Conservation (phyloP, 179 eudicot species). For the Beta macrorhiza region DNA sequence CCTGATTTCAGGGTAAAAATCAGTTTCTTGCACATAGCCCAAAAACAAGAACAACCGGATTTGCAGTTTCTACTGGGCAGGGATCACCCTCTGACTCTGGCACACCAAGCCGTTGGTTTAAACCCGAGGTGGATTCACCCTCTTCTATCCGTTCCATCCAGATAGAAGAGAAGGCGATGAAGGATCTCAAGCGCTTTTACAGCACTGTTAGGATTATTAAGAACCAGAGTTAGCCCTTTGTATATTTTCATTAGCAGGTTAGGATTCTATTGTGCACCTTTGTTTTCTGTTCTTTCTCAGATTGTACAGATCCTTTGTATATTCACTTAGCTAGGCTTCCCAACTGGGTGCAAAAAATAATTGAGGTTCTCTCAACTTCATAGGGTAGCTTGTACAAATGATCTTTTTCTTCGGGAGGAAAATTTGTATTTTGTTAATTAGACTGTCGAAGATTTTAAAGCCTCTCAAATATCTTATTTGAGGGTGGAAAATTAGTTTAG, state of each 20-base stretch:
- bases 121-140: slow-evolving; percentile 74
- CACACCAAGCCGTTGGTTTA: slow-evolving; percentile 74
- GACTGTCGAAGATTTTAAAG: background rate
- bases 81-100: slow-evolving; percentile 84
- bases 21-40: slow-evolving; percentile 66
- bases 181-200: slow-evolving; percentile 88
- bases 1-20: slow-evolving; percentile 46
- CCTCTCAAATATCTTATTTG: slow-evolving; percentile 23
- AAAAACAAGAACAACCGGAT: slow-evolving; percentile 74
- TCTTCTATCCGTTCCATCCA: slow-evolving; percentile 89
- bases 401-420: background rate
- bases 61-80: slow-evolving; percentile 55
- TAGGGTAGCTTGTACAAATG: slow-evolving; percentile 23
- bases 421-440: slow-evolving; percentile 12
- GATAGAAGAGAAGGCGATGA: slow-evolving; percentile 91
- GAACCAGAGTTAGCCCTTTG: slow-evolving; percentile 34
- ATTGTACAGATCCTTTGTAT: slow-evolving; percentile 29
- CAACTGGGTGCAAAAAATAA: background rate
- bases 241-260: slow-evolving; percentile 11
- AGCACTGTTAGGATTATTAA: slow-evolving; percentile 72
- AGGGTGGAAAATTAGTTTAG: slow-evolving; percentile 11
- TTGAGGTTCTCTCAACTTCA: slow-evolving; percentile 9
- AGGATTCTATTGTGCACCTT: slow-evolving; percentile 1
- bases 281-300: slow-evolving; percentile 8
- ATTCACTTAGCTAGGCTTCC: slow-evolving; percentile 27